Evolutionary conservation across 495 filamentous ascomycete species (phyloP).

Genomic region (Penicillium roqueforti): DNA sequence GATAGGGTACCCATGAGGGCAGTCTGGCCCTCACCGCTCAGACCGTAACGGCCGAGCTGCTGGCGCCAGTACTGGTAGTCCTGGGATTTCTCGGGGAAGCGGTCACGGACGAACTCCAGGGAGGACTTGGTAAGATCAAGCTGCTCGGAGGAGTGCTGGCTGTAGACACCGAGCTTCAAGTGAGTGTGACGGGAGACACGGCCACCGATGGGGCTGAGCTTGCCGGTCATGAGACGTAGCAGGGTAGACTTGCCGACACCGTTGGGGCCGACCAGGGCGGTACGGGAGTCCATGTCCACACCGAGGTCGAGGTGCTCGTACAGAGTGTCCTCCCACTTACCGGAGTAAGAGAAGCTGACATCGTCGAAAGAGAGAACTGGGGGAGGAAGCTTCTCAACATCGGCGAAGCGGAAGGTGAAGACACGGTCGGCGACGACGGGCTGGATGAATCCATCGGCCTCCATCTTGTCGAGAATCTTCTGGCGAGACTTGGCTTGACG

Average conservation of each 20-base stretch:
- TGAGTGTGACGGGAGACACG: constrained; percentile 88
- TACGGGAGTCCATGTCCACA: constrained; percentile 99
- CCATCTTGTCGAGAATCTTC: constrained; percentile 99
- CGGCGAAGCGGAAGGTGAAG: constrained; percentile 97
- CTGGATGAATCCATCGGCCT: constrained; percentile 97
- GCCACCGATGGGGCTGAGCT: constrained; percentile 80
- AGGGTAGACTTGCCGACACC: constrained; percentile 99
- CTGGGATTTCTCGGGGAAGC: constrained; percentile 81
- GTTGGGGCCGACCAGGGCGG: constrained; percentile 95
- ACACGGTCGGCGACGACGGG: constrained; percentile 79
- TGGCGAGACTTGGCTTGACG: constrained; percentile 97
- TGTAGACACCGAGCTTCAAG: constrained; percentile 96
- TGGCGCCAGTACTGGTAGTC: constrained; percentile 99
- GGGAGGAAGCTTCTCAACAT: constrained; percentile 96
- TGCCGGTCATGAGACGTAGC: constrained; percentile 94
- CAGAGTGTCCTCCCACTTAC: constrained; percentile 80
- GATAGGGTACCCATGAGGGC: constrained; percentile 96
- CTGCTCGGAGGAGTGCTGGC: constrained; percentile 96
- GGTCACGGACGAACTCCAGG: constrained; percentile 95
- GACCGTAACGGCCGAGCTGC: constrained; percentile 89
- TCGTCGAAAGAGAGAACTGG: constrained; percentile 95
- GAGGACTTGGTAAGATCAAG: constrained; percentile 97
- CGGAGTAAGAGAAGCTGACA: constrained; percentile 97
- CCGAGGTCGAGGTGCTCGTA: constrained; percentile 96
- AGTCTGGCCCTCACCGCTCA: constrained; percentile 89